These are phyloP conservation scores for Rhododendron vialii DNA, from an alignment of 148 eudicot species.

Conservation along the genomic window DNA sequence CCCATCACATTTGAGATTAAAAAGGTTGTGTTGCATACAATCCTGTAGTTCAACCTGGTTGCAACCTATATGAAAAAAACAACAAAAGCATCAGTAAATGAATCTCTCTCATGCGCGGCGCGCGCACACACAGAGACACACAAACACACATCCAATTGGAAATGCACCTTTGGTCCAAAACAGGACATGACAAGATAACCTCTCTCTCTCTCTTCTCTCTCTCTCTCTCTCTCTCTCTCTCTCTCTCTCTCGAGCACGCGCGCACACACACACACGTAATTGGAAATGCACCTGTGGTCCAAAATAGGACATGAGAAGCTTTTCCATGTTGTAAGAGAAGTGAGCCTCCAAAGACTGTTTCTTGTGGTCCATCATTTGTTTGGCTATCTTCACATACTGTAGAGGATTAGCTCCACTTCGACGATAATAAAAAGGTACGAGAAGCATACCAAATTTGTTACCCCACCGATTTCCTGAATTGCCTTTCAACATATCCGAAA, in stretches of 20 bases:
- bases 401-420: constrained; percentile 32
- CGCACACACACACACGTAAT: constrained; percentile 7
- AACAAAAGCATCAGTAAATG: neutral
- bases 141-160: too few relatives aligned
- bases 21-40: constrained; percentile 39
- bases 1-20: neutral
- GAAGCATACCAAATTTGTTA: constrained; percentile 53
- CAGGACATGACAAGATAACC: constrained; percentile 1
- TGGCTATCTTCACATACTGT: constrained; percentile 42
- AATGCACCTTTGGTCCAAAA: too few relatives aligned
- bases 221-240: neutral
- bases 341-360: constrained; percentile 52
- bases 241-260: too few relatives aligned
- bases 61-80: constrained; percentile 23
- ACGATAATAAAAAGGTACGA: constrained; percentile 50
- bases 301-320: constrained; percentile 36
- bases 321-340: constrained; percentile 36
- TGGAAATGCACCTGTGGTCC: constrained; percentile 45
- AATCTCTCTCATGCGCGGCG: too few relatives aligned
- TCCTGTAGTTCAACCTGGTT: constrained; percentile 34
- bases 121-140: too few relatives aligned
- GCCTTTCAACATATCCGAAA: constrained; percentile 24
- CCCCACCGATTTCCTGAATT: constrained; percentile 37
- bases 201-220: constrained; percentile 11
- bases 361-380: constrained; percentile 56